Evolutionary conservation across 169 alveolate species (phyloP).

Genomic region (Cryptosporidium ryanae): DNA sequence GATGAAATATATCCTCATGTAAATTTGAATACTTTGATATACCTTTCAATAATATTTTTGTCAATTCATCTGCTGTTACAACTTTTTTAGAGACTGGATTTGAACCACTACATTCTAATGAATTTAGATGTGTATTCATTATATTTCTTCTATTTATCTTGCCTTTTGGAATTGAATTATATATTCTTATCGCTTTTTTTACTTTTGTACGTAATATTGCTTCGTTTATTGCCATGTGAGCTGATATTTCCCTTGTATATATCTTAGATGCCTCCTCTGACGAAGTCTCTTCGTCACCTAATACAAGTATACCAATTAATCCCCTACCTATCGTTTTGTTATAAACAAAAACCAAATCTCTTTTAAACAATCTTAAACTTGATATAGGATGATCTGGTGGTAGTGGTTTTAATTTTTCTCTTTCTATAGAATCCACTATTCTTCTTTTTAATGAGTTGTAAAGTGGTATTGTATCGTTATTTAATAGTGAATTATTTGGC

Average conservation of each 20-base stretch:
- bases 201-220: conserved; percentile 60
- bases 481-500: background rate
- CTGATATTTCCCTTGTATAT: conserved; percentile 71
- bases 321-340: conserved; percentile 60
- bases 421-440: conserved; percentile 66
- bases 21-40: conserved; percentile 6
- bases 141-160: background rate
- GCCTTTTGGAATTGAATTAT: conserved; percentile 47
- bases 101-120: background rate
- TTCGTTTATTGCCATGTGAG: conserved; percentile 71
- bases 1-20: conserved; percentile 40
- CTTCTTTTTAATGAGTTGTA: conserved; percentile 57
- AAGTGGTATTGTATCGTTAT: conserved; percentile 32
- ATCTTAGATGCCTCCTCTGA: conserved; percentile 66
- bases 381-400: conserved; percentile 63
- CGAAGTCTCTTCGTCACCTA: conserved; percentile 49
- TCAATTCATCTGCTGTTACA: conserved; percentile 9
- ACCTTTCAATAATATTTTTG: conserved; percentile 31
- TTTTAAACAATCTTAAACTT: conserved; percentile 46
- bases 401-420: conserved; percentile 26
- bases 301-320: conserved; percentile 47
- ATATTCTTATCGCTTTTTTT: conserved; percentile 53
- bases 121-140: conserved; percentile 1
- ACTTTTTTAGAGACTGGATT: background rate
- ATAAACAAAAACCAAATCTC: conserved; percentile 53